Base-by-base conservation (phyloP, 2,329 filamentous ascomycete species). In the Cytospora schulzeri region DNA sequence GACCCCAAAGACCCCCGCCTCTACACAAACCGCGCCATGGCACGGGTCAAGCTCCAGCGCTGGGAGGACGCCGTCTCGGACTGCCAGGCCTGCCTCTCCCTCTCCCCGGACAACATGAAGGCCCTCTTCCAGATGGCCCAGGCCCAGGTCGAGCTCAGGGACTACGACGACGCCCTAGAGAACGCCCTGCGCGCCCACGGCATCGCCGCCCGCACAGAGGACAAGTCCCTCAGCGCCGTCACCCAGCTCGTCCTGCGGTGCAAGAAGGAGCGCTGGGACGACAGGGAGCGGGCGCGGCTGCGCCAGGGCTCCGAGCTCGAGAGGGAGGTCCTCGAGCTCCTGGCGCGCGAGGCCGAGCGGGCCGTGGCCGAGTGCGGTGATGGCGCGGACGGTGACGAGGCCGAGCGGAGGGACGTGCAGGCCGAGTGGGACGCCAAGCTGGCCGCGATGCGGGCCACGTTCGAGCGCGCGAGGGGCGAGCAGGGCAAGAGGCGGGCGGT, bases 1-100 rank as follows among this genome's bases (percentile, higher is more conserved):
- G 91, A 96, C 76, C 84, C 91, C 4, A 84, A 81, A 62, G 95
- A 96, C 73, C 86, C 90, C 1, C 82, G 90, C 33, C 84, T 97
- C 58, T 97, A 93, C 78, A 94, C 92, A 48, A 98, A 97, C 78
- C 91, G 93, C 61, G 91, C 93, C 59, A 90, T 97, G 78, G 88
- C 90, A 4, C 87, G 93, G 50, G 81, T 95, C 65, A 91, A 90
- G 77, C 84, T 96, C 26, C 79, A 83, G 66, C 81, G 87, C 70
- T 96, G 89, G 86, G 84, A 91, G 33, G 87, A 83, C 12, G 92
- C 90, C 57, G 88, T 95, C 68, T 80, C 86, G 66, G 93, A 97
- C 76, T 94, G 93, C 73, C 77, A 89, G 60, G 81, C 86, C 59
- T 92, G 91, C 68, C 88, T 97, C 57, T 83, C 87, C 65, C 82